Base-by-base conservation (phyloP, 2,329 filamentous ascomycete species). In the Botryotinia narcissicola region DNA sequence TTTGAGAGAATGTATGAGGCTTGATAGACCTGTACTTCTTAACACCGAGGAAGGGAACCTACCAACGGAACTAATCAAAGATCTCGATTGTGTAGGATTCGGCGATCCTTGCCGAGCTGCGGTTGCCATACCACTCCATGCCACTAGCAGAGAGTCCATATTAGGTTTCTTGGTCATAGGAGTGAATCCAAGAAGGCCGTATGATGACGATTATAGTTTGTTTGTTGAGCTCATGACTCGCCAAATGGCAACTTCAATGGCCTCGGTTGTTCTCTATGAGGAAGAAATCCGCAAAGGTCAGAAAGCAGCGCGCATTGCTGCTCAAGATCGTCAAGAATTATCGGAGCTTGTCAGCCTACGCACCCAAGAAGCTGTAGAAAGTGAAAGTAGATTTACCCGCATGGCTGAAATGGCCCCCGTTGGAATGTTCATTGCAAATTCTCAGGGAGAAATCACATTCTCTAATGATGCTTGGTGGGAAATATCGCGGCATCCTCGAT, bases 371-470 rank as follows among this genome's bases (percentile, higher is more conserved):
- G 88, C 88, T 0, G 85, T 87, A 60, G 89, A 91, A 78, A 90
- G 90, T 80, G 93, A 96, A 80, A 91, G 92, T 46, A 91, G 91
- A 73, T 96, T 96, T 80, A 93, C 92, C 0, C 87, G 92, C 62
- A 72, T 72, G 70, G 70, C 70, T 14, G 70, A 72, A 68, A 67
- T 72, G 61, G 70, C 70, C 25, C 70, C 70, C 4, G 70, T 72
- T 44, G 93, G 93, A 42, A 91, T 97, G 83, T 95, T 95, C 80
- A 95, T 96, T 77, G 92, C 92, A n/a, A 88, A 94, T 79, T 86
- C 88, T 0, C 82, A 85, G 59, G 93, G 93, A 5, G 84, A 87
- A 37, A 92, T 96, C 77, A 92, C 88, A 16, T 96, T 93, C 80
- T 93, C 91, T 80, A 97, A 97, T 80, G 92, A 95, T 75, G 93